Base-by-base conservation (phyloP, 176 grass and related monocot genomes). In the Triticum timopheevii region DNA sequence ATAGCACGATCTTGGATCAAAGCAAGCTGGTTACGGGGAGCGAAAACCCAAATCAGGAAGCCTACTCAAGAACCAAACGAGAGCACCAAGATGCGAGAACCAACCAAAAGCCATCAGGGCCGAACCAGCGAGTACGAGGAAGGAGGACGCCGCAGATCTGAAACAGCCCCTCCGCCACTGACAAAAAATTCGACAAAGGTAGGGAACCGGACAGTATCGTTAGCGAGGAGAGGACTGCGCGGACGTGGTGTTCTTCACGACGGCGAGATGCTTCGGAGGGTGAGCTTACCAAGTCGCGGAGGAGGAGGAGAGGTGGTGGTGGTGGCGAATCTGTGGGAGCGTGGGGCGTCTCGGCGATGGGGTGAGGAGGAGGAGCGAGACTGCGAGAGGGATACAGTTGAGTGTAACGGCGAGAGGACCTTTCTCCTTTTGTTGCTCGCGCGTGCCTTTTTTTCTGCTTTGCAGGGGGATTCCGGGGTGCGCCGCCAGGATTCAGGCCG, bases 61-160 rank as follows among this genome's bases (percentile, higher is more conserved):
- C 52, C 65, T 82, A 24, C 31, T 31, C 31, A 86, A 90, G 64
- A 90, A 82, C 79, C 52, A 83, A 63, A 67, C 13, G 4, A 23
- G 12, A 80, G 5, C 49, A 66, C 72, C 56, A 25, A 25, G 78
- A 61, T 30, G 83, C 35, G 61, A 86, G 65, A 72, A 64, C 42
- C 72, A 82, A 64, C 84, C 84, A 83, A 72, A 90, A 83, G 79
- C 39, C 75, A 40, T 19, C 20, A 28, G 82, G 40, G 40, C 40
- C 83, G 69, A 74, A 70, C 20, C 79, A 86, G 70, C 52, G 50
- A 47, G 63, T 79, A 78, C 72, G 72, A 82, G 31, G 73, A 82
- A 65, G 70, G 73, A 78, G 73, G 65, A 78, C 76, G 79, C 31
- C 73, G 69, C 73, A 79, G 79, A 90, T 90, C 88, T 90, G 72